Conservation (phyloP, 176 grass and related monocot genomes). For the Puccinellia tenuiflora region DNA sequence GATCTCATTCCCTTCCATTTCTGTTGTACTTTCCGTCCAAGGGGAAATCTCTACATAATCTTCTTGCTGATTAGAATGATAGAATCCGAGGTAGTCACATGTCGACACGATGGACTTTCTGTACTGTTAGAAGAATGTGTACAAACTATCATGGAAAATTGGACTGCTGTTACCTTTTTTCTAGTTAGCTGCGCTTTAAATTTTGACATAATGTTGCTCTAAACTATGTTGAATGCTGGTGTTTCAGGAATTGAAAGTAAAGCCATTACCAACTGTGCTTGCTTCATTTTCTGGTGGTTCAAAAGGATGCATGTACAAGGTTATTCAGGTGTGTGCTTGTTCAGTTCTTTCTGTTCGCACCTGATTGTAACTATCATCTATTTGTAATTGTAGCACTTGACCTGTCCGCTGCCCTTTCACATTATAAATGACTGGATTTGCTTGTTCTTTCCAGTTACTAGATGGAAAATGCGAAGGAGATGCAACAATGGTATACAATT, state of each 20-base stretch:
- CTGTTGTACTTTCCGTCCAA: not conserved
- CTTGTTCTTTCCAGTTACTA: slow-evolving; percentile 51
- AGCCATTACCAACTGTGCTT: slow-evolving; percentile 60
- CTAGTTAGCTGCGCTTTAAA: not conserved
- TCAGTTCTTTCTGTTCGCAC: not conserved
- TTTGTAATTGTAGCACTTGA: slow-evolving; percentile 13
- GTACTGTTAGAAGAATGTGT: not conserved
- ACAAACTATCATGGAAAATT: not conserved
- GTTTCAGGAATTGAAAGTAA: slow-evolving; percentile 73
- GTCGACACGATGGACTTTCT: not conserved
- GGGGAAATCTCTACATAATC: not conserved
- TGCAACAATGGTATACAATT: slow-evolving; percentile 48
- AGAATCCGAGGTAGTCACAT: not conserved
- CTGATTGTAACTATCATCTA: slow-evolving; percentile 8
- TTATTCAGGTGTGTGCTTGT: slow-evolving; percentile 66
- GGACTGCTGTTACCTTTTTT: not conserved
- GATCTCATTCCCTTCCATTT: not conserved
- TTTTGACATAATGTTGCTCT: not conserved
- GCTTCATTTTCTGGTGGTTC: slow-evolving; percentile 81
- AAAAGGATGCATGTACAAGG: slow-evolving; percentile 81
- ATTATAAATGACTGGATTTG: slow-evolving; percentile 31
- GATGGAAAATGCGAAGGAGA: slow-evolving; percentile 74
- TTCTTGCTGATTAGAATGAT: not conserved
- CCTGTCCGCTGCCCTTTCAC: not conserved
- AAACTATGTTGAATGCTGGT: slow-evolving; percentile 22